Conservation (phyloP, 345 rosid species). For the Conringia planisiliqua region DNA sequence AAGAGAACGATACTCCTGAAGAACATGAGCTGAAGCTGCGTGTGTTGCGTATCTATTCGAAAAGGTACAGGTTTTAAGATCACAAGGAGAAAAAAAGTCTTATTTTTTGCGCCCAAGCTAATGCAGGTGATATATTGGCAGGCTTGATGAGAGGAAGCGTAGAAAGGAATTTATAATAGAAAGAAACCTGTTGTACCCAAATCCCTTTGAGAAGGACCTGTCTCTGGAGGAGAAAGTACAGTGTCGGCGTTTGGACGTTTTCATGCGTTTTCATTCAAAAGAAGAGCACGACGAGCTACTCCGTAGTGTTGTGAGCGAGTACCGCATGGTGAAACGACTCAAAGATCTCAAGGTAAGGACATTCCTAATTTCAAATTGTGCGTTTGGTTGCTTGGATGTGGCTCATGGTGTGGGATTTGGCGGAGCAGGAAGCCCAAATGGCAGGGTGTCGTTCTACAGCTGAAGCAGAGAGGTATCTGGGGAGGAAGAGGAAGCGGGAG, state of each 20-base stretch:
- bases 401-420: conserved; percentile 16
- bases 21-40: conserved; percentile 84
- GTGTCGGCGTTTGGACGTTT: conserved; percentile 71
- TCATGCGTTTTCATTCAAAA: conserved; percentile 92
- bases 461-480: conserved; percentile 75
- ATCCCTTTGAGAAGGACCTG: conserved; percentile 72
- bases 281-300: conserved; percentile 89
- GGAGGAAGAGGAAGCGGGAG: conserved; percentile 65
- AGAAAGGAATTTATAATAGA: conserved; percentile 91
- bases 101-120: background rate
- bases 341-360: conserved; percentile 68
- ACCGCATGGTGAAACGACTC: conserved; percentile 66
- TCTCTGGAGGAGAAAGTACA: conserved; percentile 72
- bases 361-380: background rate
- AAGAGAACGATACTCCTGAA: conserved; percentile 80
- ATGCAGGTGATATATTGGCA: conserved; percentile 31
- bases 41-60: conserved; percentile 73
- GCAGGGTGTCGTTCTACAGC: conserved; percentile 87
- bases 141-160: conserved; percentile 94
- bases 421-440: conserved; percentile 75
- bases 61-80: conserved; percentile 48
- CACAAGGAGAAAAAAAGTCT: background rate
- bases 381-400: conserved; percentile 13
- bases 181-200: conserved; percentile 70
- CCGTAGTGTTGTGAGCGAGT: conserved; percentile 64